Evolutionary conservation across 352 stramenopile genomes (phyloP), one percentile per base, ranked within the genome.

Genomic region (Globisporangium acanthophoron): DNA sequence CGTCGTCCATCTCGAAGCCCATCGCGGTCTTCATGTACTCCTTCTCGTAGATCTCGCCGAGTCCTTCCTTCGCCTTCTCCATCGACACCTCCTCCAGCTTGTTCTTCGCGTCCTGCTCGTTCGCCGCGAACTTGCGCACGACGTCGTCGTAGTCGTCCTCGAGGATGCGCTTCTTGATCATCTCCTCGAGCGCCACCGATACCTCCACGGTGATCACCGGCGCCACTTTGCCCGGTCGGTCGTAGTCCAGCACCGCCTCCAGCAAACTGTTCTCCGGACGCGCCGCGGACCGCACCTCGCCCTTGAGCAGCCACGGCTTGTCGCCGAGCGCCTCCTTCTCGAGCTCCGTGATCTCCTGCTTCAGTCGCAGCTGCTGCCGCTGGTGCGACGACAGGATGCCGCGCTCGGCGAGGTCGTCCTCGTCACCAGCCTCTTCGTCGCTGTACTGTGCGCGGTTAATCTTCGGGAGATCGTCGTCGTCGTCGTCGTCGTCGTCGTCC

Each of bases 71-170:
- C 37, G 74, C 88, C 65, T 97, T 97, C 70, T 97, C 87, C 82
- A 92, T 95, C 18, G 90, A 97, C 50, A 98, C 87, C 47, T 98
- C 92, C 39, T 91, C 85, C 37, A 97, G 70, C 66, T 97, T 95
- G 11, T 86, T 82, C 67, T 94, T 89, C 61, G 76, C 61, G 52
- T 81, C 78, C 51, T 77, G 62, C 59, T 94, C 81, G 57, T 92
- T 91, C 12, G 71, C 70, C 27, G 76, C 85, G 56, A 92, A 88
- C 61, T 96, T 90, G 56, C 92, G 92, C 55, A 97, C 80, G 18
- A 98, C 90, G 67, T 98, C 91, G 71, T 98, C 90, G 71, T 91
- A 98, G 69, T 97, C 84, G 59, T 98, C 91, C n/a, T 96, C 90
- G 43, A 97, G 46, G 56, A 98, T 97, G 41, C 94, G 83, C 66